phyloP scores from a whole-genome alignment of 2,329 filamentous ascomycete genomes.

The Akanthomyces muscarius region DNA sequence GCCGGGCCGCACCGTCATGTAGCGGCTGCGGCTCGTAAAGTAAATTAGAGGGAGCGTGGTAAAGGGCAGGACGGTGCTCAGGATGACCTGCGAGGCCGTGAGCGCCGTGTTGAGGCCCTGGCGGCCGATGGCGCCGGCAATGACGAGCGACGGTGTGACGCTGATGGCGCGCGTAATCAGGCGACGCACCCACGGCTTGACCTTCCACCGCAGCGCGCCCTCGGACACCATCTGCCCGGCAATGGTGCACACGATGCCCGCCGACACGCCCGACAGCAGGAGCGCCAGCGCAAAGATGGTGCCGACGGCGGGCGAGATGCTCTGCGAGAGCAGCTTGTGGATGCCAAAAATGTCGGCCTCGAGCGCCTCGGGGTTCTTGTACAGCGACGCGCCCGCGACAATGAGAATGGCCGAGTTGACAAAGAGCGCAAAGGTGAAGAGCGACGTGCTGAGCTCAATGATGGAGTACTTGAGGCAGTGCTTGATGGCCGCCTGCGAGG shows the following conservation, averaged over 20 bases:
- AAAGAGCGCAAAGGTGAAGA: conserved; percentile 81
- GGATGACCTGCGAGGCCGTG: conserved; percentile 71
- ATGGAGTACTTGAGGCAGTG: conserved; percentile 72
- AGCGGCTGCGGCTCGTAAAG: conserved; percentile 74
- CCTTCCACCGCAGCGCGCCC: conserved; percentile 70
- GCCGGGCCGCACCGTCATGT: conserved; percentile 66
- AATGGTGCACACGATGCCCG: conserved; percentile 85
- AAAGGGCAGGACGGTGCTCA: conserved; percentile 77
- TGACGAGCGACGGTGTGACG: conserved; percentile 77
- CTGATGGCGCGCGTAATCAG: conserved; percentile 75
- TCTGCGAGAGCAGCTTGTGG: conserved; percentile 63
- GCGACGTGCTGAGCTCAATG: conserved; percentile 63
- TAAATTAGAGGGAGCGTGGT: conserved; percentile 79
- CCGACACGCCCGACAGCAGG: conserved; percentile 73
- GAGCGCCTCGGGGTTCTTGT: conserved; percentile 54
- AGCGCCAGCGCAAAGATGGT: conserved; percentile 81
- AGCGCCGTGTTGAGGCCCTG: conserved; percentile 67
- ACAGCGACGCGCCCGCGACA: conserved; percentile 73
- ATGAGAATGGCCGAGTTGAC: conserved; percentile 82
- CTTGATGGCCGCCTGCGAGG: conserved; percentile 68
- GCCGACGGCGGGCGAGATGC: conserved; percentile 70
- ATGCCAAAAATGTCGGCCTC: conserved; percentile 81
- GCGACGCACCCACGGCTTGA: conserved; percentile 74
- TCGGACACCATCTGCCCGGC: conserved; percentile 86
- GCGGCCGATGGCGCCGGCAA: conserved; percentile 72